phyloP scores from a whole-genome alignment of 2,329 filamentous ascomycete species.

The Curvularia spicifera region DNA sequence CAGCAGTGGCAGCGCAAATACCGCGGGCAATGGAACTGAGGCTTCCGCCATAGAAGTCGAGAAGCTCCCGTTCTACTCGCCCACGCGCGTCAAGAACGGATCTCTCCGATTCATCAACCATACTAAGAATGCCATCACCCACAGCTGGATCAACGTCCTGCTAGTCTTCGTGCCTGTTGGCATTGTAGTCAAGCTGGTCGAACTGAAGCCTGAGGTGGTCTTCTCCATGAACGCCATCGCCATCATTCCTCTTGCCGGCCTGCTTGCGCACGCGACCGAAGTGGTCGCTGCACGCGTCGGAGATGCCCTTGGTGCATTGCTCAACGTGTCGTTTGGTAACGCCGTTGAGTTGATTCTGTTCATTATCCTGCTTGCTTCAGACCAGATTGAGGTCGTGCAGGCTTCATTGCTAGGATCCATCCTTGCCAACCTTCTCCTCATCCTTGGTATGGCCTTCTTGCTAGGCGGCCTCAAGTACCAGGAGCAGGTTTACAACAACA shows the following conservation, averaged over 20 bases:
- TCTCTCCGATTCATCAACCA: constrained; percentile 61
- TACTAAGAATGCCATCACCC: constrained; percentile 65
- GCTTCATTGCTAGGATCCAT: constrained; percentile 90
- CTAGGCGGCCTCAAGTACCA: constrained; percentile 83
- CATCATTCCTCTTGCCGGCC: constrained; percentile 58
- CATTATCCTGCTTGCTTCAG: constrained; percentile 55
- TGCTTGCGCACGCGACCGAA: constrained; percentile 59
- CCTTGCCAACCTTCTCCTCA: constrained; percentile 83
- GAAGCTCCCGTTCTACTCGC: constrained; percentile 53
- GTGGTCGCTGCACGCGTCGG: constrained; percentile 56
- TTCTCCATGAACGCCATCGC: constrained; percentile 61
- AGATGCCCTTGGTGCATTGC: constrained; percentile 57
- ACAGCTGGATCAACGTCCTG: constrained; percentile 80
- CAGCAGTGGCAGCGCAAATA: constrained; percentile 48
- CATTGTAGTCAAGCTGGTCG: constrained; percentile 65
- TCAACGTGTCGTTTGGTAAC: constrained; percentile 61
- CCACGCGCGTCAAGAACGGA: constrained; percentile 59
- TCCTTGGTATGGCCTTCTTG: constrained; percentile 90
- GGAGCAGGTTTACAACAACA: constrained; percentile 95
- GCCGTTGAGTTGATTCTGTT: constrained; percentile 61
- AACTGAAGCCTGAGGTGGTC: constrained; percentile 52
- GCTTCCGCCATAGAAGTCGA: constrained; percentile 58
- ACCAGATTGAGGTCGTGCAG: constrained; percentile 90
- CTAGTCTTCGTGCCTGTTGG: constrained; percentile 80
- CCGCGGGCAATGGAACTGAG: constrained; percentile 59